Base-by-base conservation (phyloP, 495 filamentous ascomycete species). In the Ramalina intermedia region DNA sequence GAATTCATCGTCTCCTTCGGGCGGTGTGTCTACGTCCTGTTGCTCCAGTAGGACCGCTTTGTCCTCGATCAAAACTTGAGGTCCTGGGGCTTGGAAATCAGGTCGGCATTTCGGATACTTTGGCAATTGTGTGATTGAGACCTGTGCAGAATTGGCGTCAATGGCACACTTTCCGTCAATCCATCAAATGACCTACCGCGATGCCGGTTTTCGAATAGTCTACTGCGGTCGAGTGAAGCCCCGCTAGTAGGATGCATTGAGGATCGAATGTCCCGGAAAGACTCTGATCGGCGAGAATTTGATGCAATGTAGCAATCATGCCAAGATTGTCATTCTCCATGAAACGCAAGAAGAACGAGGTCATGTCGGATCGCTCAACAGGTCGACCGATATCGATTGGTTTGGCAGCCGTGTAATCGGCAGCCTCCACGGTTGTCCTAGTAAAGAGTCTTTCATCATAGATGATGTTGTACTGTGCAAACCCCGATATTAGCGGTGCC, bases 151-250 rank as follows among this genome's bases (percentile, higher is more conserved):
- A 1, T 40, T 13, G 46, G 2, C 3, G 12, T 21, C 3, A 21
- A 52, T 26, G 52, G 38, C 16, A 43, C 8, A 17, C 0, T 17
- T 37, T n/a, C 24, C 40, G 1, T 14, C 16, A 20, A 27, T 37
- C n/a, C 20, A 2, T 20, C 7, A 49, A 6, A 26, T 38, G 37
- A 46, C 70, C 58, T 16, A 88, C 85, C 0, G 80, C 71, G 24
- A 78, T 74, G 0, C 87, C 87, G 0, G 82, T 80, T 59, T 94
- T 91, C 2, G 80, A 84, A 54, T 82, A 94, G 60, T 94, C 86
- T 1, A 94, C 87, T 0, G 83, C 85, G 0, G 69, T 80, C 0
- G 85, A 91, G 47, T 82, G 79, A 58, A 91, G 61, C 46, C 75
- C 68, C 3, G 87, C 84, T 1, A 93, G 67, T 12, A 61, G 63